Evolutionary conservation across 345 rosid species (phyloP).

Genomic region (Melaleuca quinquenervia): DNA sequence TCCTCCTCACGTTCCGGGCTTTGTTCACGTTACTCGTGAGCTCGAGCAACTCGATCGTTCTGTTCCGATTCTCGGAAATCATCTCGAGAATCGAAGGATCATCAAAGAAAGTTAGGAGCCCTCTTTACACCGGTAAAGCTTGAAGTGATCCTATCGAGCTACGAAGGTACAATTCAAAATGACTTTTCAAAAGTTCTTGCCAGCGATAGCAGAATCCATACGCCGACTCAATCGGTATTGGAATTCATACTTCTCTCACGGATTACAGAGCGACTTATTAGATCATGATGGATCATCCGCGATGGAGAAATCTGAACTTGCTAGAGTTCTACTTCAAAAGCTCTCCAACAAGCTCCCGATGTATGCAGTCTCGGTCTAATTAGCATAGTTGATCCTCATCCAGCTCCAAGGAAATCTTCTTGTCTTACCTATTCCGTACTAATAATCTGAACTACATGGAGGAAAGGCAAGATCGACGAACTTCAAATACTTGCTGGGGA

Average conservation of each 20-base stretch:
- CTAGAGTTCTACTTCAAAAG: slow-evolving; percentile 4
- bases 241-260: slow-evolving; percentile 2
- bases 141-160: slow-evolving; percentile 1
- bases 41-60: background rate
- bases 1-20: no score
- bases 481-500: slow-evolving; percentile 3
- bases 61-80: slow-evolving; percentile 17
- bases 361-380: background rate
- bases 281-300: slow-evolving; percentile 7
- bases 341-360: background rate
- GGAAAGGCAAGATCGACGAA: slow-evolving; percentile 5
- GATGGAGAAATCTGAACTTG: background rate
- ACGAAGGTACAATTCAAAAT: slow-evolving; percentile 3
- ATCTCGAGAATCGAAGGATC: slow-evolving; percentile 11
- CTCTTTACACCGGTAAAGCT: slow-evolving; percentile 2
- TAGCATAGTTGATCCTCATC: slow-evolving; percentile 11
- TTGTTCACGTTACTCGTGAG: no score
- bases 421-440: slow-evolving; percentile 13
- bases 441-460: slow-evolving; percentile 13
- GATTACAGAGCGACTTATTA: background rate
- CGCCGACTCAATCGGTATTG: background rate
- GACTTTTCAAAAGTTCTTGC: background rate
- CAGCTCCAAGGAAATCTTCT: slow-evolving; percentile 7
- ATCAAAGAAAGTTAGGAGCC: slow-evolving; percentile 3
- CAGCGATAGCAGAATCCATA: slow-evolving; percentile 10